Conservation (phyloP, 1,284 basidiomycete species). For the Irpex sp. region DNA sequence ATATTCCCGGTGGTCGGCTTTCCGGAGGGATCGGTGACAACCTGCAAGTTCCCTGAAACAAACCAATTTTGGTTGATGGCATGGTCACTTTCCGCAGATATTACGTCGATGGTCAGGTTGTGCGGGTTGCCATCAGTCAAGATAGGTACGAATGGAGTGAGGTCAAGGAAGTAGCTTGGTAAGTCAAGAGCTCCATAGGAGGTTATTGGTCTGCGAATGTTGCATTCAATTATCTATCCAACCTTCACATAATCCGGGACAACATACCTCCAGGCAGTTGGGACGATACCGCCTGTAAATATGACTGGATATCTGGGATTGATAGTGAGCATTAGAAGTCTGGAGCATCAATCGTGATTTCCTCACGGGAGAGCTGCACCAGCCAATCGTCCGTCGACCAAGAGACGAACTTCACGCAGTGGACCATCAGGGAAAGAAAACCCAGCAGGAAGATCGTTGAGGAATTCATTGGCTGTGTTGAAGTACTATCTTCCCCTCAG, state of each 20-base stretch:
- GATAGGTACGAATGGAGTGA: slow-evolving; percentile 74
- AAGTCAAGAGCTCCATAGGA: slow-evolving; percentile 77
- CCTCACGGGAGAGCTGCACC: slow-evolving; percentile 69
- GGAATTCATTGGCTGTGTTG: slow-evolving; percentile 62
- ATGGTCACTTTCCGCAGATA: slow-evolving; percentile 65
- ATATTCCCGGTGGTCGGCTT: slow-evolving; percentile 67
- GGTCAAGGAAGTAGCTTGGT: slow-evolving; percentile 75
- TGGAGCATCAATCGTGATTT: not conserved
- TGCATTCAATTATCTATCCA: not conserved
- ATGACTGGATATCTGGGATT: slow-evolving; percentile 51
- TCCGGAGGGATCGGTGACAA: slow-evolving; percentile 60
- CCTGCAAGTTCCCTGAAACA: slow-evolving; percentile 69
- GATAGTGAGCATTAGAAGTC: not conserved
- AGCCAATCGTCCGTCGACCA: slow-evolving; percentile 73
- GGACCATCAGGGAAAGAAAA: slow-evolving; percentile 61
- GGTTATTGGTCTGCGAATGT: slow-evolving; percentile 57
- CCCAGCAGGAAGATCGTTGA: slow-evolving; percentile 49
- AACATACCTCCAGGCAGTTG: slow-evolving; percentile 65
- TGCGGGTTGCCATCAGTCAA: slow-evolving; percentile 69
- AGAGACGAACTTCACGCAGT: slow-evolving; percentile 75
- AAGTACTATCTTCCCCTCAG: slow-evolving; percentile 50
- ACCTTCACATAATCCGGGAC: not conserved
- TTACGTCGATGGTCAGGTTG: slow-evolving; percentile 67
- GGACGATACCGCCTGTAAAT: slow-evolving; percentile 79
- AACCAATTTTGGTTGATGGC: slow-evolving; percentile 75